A percentile compares a stretch with the other conserved stretches of the same genome.
Evolutionary conservation across 805 yeast genomes (phyloP).

Genomic region (Ogataea dorogensis): DNA sequence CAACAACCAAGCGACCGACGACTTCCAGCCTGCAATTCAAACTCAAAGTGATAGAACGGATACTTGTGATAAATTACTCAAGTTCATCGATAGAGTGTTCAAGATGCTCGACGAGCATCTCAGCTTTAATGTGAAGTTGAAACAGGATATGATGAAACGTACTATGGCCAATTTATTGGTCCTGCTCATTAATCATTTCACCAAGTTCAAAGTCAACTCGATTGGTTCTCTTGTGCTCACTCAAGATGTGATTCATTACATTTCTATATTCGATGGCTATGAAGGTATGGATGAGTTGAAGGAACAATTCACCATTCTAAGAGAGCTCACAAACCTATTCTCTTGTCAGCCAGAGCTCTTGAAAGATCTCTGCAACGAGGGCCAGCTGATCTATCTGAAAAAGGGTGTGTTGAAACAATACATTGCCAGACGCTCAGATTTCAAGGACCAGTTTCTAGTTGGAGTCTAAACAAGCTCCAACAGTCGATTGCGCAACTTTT

Average conservation of each 20-base stretch:
- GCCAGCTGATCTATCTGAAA: constrained; percentile 67
- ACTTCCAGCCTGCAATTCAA: constrained; percentile 44
- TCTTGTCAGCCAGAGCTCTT: constrained; percentile 81
- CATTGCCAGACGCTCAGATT: constrained; percentile 68
- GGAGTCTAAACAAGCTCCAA: constrained; percentile 21
- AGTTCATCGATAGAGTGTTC: constrained; percentile 38
- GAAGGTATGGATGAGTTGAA: constrained; percentile 51
- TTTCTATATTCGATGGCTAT: constrained; percentile 34
- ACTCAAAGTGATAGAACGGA: constrained; percentile 54
- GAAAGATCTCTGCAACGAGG: constrained; percentile 76
- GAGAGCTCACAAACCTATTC: constrained; percentile 81
- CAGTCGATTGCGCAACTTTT: constrained; percentile 4
- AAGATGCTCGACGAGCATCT: constrained; percentile 38
- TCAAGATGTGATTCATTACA: constrained; percentile 77
- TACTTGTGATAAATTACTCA: constrained; percentile 63
- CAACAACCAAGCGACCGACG: constrained; percentile 66
- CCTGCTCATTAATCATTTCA: constrained; percentile 66
- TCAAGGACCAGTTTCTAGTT: constrained; percentile 44
- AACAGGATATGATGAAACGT: constrained; percentile 23
- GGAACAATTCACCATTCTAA: constrained; percentile 43
- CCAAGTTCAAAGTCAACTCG: constrained; percentile 70
- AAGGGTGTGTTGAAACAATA: constrained; percentile 62
- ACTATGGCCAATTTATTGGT: constrained; percentile 37
- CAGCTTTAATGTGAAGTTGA: constrained; percentile 29
- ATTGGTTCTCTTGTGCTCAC: constrained; percentile 82